Conservation (phyloP, 2,329 filamentous ascomycete genomes). For the Fusarium zealandicum region DNA sequence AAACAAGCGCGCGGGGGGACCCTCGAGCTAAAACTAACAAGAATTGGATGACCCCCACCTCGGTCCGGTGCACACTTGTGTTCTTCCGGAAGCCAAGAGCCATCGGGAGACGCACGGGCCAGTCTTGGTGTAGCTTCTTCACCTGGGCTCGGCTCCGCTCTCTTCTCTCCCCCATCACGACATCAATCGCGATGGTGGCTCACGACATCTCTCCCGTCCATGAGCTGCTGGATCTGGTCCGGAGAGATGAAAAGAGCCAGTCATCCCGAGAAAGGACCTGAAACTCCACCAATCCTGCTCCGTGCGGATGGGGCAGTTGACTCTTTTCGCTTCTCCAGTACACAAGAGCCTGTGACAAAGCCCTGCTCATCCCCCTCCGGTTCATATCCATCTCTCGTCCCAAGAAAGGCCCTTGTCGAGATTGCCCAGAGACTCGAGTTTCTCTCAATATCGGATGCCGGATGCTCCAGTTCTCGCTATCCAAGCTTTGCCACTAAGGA, state of each 20-base stretch:
- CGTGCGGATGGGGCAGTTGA: constrained; percentile 19
- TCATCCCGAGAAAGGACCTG: constrained; percentile 31
- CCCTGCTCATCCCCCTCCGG: neutral
- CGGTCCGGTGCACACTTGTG: constrained; percentile 15
- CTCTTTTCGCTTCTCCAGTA: constrained; percentile 12
- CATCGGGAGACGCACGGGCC: constrained; percentile 16
- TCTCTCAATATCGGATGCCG: constrained; percentile 7
- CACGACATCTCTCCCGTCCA: constrained; percentile 1
- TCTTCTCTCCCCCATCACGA: constrained; percentile 15
- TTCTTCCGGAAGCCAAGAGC: constrained; percentile 34
- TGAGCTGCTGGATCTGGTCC: neutral
- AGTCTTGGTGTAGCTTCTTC: constrained; percentile 27
- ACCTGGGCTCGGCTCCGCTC: constrained; percentile 18
- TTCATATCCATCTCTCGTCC: neutral
- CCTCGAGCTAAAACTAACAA: neutral
- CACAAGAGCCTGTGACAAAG: neutral
- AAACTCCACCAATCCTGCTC: constrained; percentile 25
- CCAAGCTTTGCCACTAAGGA: constrained; percentile 19
- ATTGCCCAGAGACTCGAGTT: neutral
- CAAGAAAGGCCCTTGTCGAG: neutral
- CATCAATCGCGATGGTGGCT: constrained; percentile 11
- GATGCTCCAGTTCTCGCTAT: constrained; percentile 1
- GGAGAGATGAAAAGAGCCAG: neutral
- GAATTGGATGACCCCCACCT: constrained; percentile 9
- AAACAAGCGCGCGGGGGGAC: neutral